A percentile compares a stretch with the other conserved stretches of the same genome.
Conservation (phyloP, 139 green algal genomes). For the Chlorella sp. region DNA sequence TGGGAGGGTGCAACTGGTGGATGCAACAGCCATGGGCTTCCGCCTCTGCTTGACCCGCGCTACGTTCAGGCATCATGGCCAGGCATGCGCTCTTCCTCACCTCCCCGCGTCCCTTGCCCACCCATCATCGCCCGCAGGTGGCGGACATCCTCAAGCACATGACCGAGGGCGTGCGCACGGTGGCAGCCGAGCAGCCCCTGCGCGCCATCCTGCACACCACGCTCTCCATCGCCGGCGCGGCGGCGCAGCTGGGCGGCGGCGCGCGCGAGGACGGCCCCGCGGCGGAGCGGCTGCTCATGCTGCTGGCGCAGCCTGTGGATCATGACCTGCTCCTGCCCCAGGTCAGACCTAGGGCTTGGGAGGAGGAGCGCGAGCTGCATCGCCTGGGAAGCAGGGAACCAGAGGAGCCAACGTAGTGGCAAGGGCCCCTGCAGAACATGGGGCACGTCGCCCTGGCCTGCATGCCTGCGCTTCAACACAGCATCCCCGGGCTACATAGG, state of each 20-base stretch:
- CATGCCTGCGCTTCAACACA: not conserved
- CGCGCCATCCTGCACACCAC: conserved; percentile 9
- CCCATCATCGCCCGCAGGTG: not conserved
- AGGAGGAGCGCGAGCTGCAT: not conserved
- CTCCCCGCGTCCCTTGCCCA: not conserved
- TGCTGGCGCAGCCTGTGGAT: conserved; percentile 33
- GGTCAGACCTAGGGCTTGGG: not conserved
- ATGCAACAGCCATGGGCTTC: too few species aligned
- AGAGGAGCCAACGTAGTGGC: not conserved
- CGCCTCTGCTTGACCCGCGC: too few species aligned
- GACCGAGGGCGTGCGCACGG: not conserved
- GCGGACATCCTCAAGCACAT: not conserved
- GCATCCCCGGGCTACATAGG: not conserved
- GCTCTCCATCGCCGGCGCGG: not conserved
- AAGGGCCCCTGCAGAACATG: not conserved
- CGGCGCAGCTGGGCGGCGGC: not conserved
- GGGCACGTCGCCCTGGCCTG: not conserved
- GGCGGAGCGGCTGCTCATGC: not conserved
- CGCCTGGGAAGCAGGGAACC: not conserved
- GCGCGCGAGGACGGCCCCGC: not conserved
- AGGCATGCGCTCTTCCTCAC: too few species aligned
- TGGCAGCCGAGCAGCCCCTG: not conserved
- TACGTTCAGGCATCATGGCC: too few species aligned
- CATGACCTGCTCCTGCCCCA: conserved; percentile 71
- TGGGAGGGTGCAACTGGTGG: not conserved